These are phyloP conservation scores for Hymenoscyphus fructigenus DNA, from an alignment of 2,329 filamentous ascomycete genomes.

Conservation along the genomic window DNA sequence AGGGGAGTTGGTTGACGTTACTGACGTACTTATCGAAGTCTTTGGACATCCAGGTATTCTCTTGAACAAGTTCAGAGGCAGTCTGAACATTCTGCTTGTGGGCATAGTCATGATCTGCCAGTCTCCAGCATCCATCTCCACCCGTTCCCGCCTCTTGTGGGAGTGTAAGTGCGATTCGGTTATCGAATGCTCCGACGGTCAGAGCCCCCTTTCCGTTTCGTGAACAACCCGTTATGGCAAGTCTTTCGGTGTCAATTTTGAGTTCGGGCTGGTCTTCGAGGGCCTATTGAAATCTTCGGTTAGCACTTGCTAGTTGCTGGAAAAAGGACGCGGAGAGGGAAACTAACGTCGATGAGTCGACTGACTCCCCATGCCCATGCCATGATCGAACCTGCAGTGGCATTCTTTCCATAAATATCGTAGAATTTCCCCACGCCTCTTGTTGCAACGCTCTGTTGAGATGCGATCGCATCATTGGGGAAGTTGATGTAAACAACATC, in stretches of 20 bases:
- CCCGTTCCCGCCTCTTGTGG: conserved; percentile 62
- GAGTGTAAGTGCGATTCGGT: conserved; percentile 57
- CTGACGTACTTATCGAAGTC: conserved; percentile 42
- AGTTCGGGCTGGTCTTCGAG: conserved; percentile 49
- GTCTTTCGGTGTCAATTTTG: conserved; percentile 46
- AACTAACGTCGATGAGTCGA: conserved; percentile 50
- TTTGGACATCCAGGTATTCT: conserved; percentile 63
- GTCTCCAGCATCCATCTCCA: conserved; percentile 60
- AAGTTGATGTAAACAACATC: conserved; percentile 47
- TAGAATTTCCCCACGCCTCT: conserved; percentile 9
- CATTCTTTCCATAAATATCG: conserved; percentile 27
- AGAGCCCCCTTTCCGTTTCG: conserved; percentile 63
- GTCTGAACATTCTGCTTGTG: conserved; percentile 60
- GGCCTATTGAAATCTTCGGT: conserved; percentile 30
- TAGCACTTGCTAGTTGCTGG: no score
- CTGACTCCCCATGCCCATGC: conserved; percentile 64
- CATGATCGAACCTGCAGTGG: conserved; percentile 51
- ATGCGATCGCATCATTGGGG: conserved; percentile 55
- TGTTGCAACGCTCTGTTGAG: conserved; percentile 39
- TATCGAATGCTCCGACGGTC: conserved; percentile 56
- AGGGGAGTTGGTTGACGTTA: conserved; percentile 47
- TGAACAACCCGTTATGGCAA: conserved; percentile 62
- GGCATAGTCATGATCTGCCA: conserved; percentile 49
- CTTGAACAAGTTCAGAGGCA: conserved; percentile 54
- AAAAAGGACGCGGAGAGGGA: no score